Evolutionary conservation across 192 early-diverging fungal genomes (phyloP).

Genomic region (Linnemannia zychae): DNA sequence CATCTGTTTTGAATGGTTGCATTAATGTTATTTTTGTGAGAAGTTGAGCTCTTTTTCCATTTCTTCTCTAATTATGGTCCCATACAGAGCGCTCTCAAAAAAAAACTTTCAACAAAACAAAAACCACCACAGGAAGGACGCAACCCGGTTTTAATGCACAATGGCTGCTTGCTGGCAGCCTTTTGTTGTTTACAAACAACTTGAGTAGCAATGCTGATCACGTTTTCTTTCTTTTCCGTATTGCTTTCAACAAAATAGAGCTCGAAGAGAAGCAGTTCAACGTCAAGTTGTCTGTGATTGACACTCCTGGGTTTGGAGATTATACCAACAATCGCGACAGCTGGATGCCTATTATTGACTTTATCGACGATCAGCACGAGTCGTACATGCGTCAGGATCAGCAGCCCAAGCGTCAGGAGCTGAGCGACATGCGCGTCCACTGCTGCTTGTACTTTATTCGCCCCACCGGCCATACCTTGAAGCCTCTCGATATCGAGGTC

Average conservation of each 20-base stretch:
- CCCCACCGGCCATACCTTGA: conserved; percentile 95
- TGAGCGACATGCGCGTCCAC: conserved; percentile 96
- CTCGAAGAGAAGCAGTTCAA: conserved; percentile 99
- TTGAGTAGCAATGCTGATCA: not conserved
- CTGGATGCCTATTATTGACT: conserved; percentile 98
- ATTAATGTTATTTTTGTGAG: conserved; percentile 6
- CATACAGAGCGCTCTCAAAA: conserved; percentile 31
- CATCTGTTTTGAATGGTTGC: not conserved
- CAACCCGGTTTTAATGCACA: not conserved
- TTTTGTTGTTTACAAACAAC: not conserved
- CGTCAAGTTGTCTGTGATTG: conserved; percentile 94
- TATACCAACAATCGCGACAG: conserved; percentile 95
- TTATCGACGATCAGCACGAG: conserved; percentile 98
- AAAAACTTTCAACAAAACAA: conserved; percentile 5
- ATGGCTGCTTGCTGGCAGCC: not conserved
- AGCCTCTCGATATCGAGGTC: conserved; percentile 95
- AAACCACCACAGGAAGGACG: not conserved
- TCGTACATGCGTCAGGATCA: conserved; percentile 94
- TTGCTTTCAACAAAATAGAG: conserved; percentile 56
- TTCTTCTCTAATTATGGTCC: conserved; percentile 33
- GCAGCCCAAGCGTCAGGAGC: conserved; percentile 85
- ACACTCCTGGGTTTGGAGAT: conserved; percentile 92
- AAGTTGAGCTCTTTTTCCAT: conserved; percentile 12
- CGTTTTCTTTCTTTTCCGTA: not conserved
- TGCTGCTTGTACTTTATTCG: conserved; percentile 99